Evolutionary conservation across 371 early-diverging fungal species (phyloP).

Genomic region (Saksenaea vasiformis): DNA sequence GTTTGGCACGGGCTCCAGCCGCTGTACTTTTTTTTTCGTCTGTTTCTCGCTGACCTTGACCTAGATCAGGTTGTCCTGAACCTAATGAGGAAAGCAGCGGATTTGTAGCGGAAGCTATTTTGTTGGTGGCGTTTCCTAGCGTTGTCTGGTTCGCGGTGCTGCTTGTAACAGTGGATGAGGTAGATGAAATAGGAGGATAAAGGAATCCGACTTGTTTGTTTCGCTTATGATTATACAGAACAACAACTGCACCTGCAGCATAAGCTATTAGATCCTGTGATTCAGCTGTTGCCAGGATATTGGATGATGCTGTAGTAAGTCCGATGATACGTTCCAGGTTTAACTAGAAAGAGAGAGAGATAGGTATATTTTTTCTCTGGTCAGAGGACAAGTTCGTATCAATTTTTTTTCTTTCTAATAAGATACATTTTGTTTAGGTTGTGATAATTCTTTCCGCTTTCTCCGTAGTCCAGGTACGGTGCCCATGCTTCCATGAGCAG

Average conservation of each 20-base stretch:
- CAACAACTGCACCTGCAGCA: conserved; percentile 76
- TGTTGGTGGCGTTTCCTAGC: conserved; percentile 4
- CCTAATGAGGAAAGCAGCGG: conserved; percentile 15
- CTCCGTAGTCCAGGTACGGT: conserved; percentile 13
- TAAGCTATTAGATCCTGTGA: conserved; percentile 67
- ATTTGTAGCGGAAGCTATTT: not conserved
- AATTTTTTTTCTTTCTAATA: conserved; percentile 9
- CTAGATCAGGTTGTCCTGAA: conserved; percentile 12
- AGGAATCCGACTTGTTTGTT: conserved; percentile 72
- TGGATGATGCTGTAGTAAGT: conserved; percentile 58
- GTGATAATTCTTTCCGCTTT: conserved; percentile 28
- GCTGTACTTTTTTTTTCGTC: conserved; percentile 42
- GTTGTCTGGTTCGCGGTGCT: not conserved
- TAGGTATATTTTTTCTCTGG: not conserved
- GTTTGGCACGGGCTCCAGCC: conserved; percentile 60
- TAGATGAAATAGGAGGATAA: conserved; percentile 36
- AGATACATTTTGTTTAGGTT: conserved; percentile 26
- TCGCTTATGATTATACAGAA: conserved; percentile 70
- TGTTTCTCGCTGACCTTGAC: not conserved
- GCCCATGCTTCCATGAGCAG: not conserved
- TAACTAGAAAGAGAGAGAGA: conserved; percentile 34
- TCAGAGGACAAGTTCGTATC: not conserved
- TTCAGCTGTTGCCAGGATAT: conserved; percentile 59
- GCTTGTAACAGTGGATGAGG: not conserved
- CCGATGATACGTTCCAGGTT: conserved; percentile 68